These are phyloP conservation scores for Chaetomium strumarium DNA, from an alignment of 2,329 filamentous ascomycete species.

Conservation along the genomic window DNA sequence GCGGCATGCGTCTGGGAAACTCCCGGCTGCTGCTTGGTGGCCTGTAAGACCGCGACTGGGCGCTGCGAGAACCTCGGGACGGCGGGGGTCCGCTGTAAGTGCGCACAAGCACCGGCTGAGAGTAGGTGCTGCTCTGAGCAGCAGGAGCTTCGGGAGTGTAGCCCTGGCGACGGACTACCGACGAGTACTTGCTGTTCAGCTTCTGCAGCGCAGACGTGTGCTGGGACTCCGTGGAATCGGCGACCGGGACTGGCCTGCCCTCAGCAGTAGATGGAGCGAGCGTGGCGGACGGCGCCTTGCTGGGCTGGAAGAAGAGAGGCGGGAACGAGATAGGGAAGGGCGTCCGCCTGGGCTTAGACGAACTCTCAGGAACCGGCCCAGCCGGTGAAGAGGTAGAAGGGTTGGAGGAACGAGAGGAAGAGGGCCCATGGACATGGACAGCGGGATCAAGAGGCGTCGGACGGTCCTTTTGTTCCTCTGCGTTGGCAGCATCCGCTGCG, in stretches of 20 bases:
- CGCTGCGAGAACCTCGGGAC: constrained; percentile 28
- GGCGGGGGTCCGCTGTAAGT: constrained; percentile 51
- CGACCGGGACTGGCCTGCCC: constrained; percentile 50
- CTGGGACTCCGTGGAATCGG: constrained; percentile 49
- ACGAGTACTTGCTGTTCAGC: constrained; percentile 53
- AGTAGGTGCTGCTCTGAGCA: constrained; percentile 53
- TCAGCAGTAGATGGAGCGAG: constrained; percentile 50
- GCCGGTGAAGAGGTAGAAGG: constrained; percentile 22
- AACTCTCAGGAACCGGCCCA: constrained; percentile 7
- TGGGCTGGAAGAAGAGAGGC: constrained; percentile 42
- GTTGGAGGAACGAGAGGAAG: constrained; percentile 11
- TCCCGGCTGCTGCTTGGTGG: constrained; percentile 28
- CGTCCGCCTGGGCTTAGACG: constrained; percentile 26
- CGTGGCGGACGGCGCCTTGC: constrained; percentile 46
- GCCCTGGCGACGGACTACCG: constrained; percentile 40
- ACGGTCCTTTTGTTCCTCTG: constrained; percentile 5
- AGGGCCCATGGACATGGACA: not conserved
- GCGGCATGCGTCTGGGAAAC: constrained; percentile 28
- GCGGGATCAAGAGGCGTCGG: constrained; percentile 5
- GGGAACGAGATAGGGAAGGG: constrained; percentile 45
- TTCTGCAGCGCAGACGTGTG: constrained; percentile 56
- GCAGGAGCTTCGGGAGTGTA: constrained; percentile 49
- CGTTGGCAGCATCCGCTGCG: constrained; percentile 12
- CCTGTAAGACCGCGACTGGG: constrained; percentile 24
- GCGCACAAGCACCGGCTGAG: constrained; percentile 59